Conservation (phyloP, 345 rosid genomes). For the Isatis tinctoria region DNA sequence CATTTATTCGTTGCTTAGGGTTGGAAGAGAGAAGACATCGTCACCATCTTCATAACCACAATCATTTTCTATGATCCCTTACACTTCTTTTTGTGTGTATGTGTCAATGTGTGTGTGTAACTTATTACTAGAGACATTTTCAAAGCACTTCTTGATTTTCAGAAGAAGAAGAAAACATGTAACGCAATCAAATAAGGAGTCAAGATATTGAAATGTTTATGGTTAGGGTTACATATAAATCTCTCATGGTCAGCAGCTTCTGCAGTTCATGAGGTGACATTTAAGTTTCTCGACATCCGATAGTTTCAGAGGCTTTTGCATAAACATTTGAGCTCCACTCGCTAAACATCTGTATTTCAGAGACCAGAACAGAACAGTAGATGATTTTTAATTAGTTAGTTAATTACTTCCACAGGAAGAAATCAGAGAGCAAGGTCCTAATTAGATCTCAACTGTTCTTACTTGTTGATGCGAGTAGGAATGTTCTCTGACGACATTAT, state of each 20-base stretch:
- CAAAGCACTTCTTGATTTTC: constrained; percentile 12
- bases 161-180: background rate
- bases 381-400: background rate
- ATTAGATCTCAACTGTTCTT: constrained; percentile 13
- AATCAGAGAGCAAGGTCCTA: background rate
- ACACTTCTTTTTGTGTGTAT: too few species aligned
- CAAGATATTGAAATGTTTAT: constrained; percentile 1
- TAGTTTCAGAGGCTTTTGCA: constrained; percentile 77
- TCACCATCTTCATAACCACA: constrained; percentile 48
- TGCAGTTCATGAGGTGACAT: constrained; percentile 44
- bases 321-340: constrained; percentile 93
- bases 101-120: background rate
- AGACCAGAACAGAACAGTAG: background rate
- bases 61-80: constrained; percentile 42
- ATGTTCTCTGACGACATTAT: constrained; percentile 83
- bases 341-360: constrained; percentile 51
- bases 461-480: constrained; percentile 69
- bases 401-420: background rate
- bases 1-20: constrained; percentile 53
- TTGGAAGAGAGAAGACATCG: constrained; percentile 42
- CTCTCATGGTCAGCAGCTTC: constrained; percentile 7
- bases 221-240: constrained; percentile 6
- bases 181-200: background rate
- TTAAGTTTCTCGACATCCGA: constrained; percentile 66
- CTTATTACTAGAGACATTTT: background rate